Evolutionary conservation across 306 rosid genomes (phyloP), one percentile per base, ranked within the genome.

Genomic region (Fagus crenata): DNA sequence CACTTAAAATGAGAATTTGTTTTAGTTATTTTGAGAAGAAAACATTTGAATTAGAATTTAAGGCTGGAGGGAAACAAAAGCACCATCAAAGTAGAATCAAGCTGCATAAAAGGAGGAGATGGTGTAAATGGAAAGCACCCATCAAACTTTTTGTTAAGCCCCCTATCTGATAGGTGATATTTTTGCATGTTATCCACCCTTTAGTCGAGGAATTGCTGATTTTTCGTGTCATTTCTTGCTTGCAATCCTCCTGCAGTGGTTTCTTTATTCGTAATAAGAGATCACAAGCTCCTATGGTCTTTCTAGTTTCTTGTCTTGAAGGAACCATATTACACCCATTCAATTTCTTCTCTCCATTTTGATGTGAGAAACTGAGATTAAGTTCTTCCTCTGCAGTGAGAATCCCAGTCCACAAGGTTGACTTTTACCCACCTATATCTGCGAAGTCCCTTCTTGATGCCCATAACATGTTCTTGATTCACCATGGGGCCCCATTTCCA

Each of bases 311-410:
- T 43, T 71, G 75, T 49, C 72, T 75, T 59, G 43, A 42, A 61
- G 46, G 40, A 54, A 67, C 14, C 51, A 42, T 22, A 53, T 56
- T 22, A 56, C 42, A 77, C 31, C 35, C 31, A 2, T 65, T 49
- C n/a, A 54, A 68, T 35, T 18, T 53, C 80, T 70, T 39, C 60
- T 71, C 70, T 83, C 79, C 75, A 42, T 80, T 74, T 83, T 75
- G 75, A 65, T 53, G 37, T 17, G 53, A 39, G 78, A 77, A 81
- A 79, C 85, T 86, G 85, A 84, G 79, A 73, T 77, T 76, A 75
- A 70, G 81, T 43, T 72, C 80, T 77, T 82, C 59, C 67, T 77
- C 80, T 90, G 91, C 92, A 87, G 91, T 54, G 92, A 22, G 28
- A 22, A 22, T 84, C 96, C 65, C 69, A 61, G 35, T 87, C 93